Evolutionary conservation across 805 yeast genomes (phyloP).

Genomic region (Wickerhamiella occidentalis): DNA sequence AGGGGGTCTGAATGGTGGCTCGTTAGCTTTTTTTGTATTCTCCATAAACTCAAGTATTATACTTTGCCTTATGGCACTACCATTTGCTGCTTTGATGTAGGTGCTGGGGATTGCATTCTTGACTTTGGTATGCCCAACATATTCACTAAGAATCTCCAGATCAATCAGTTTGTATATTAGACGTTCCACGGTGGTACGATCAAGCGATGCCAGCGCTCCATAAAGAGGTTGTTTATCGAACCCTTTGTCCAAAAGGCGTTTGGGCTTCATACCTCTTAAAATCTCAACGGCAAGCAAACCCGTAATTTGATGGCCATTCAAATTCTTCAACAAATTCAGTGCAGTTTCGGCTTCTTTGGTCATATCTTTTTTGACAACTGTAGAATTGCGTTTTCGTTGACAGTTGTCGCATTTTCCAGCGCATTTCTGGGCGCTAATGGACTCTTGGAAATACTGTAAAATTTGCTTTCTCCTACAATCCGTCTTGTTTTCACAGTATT

Average conservation of each 20-base stretch:
- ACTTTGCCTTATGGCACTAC: background rate
- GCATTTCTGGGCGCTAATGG: conserved; percentile 56
- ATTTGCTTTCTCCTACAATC: conserved; percentile 89
- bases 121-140: background rate
- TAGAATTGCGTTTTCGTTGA: conserved; percentile 18
- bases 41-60: conserved; percentile 5
- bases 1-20: background rate
- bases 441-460: conserved; percentile 79
- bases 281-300: conserved; percentile 72
- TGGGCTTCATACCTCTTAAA: conserved; percentile 55
- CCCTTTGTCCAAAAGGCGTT: conserved; percentile 50
- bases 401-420: conserved; percentile 53
- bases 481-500: conserved; percentile 79
- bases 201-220: conserved; percentile 55
- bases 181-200: conserved; percentile 65
- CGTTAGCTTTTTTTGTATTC: background rate
- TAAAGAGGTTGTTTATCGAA: conserved; percentile 49
- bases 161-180: conserved; percentile 67
- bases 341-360: conserved; percentile 42
- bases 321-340: conserved; percentile 42
- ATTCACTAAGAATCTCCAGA: conserved; percentile 51
- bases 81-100: background rate
- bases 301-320: conserved; percentile 51
- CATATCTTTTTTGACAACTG: background rate
- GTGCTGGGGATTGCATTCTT: background rate